Conservation (phyloP, 2,329 filamentous ascomycete genomes). For the Pleomassaria siparia region DNA sequence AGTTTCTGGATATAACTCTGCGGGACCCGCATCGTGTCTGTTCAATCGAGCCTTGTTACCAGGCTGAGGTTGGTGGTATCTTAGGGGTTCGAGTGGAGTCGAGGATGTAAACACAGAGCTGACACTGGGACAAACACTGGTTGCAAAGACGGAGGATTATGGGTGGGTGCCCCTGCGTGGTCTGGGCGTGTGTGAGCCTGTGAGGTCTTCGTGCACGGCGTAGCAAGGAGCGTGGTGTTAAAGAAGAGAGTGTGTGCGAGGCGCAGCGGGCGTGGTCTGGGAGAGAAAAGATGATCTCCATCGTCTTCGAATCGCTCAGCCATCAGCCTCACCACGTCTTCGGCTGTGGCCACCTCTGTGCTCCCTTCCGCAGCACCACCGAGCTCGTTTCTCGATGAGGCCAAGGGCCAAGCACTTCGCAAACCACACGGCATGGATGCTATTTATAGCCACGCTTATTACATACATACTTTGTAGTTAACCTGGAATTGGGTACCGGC, state of each 20-base stretch:
- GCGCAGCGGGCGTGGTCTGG: background rate
- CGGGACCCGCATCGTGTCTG: slow-evolving; percentile 45
- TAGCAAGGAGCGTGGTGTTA: background rate
- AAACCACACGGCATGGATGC: background rate
- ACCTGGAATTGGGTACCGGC: background rate
- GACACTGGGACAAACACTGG: background rate
- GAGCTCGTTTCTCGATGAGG: background rate
- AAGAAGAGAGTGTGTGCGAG: background rate
- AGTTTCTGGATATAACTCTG: slow-evolving; percentile 54
- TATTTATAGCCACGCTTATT: slow-evolving; percentile 1
- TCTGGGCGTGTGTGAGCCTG: background rate
- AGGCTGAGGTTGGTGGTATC: background rate
- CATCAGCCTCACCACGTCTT: slow-evolving; percentile 3
- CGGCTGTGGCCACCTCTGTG: background rate
- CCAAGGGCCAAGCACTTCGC: background rate
- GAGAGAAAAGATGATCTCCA: background rate
- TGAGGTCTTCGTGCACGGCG: no score
- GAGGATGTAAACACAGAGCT: slow-evolving; percentile 1
- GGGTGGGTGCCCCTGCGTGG: background rate
- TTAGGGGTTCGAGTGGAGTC: slow-evolving; percentile 8
- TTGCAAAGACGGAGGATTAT: background rate
- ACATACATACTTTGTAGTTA: background rate
- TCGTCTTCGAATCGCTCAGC: background rate
- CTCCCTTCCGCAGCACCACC: background rate
- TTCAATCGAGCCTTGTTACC: background rate